Evolutionary conservation across 192 early-diverging fungal genomes (phyloP), one percentile per base, ranked within the genome.

Genomic region (Linnemannia zychae): DNA sequence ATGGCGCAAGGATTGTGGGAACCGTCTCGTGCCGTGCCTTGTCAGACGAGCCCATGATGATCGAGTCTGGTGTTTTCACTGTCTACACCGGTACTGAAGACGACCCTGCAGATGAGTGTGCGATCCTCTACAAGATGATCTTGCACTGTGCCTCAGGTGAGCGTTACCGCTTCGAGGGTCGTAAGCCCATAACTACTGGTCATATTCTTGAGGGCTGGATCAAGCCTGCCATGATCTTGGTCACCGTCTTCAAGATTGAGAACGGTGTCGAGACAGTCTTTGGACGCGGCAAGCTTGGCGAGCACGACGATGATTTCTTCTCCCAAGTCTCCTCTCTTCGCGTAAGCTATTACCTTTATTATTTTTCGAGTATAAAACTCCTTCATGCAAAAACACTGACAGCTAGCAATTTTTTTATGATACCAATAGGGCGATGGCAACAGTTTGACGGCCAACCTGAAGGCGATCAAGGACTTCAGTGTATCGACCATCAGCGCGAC

Each of bases 1-100:
- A 88, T 67, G 57, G 68, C 11, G 87, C 88, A 20, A 52, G 75
- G 4, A 83, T 90, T 63, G 69, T 73, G 24, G 89, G 89, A 46
- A 90, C 89, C 1, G 78, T 90, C 33, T 81, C 83, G 22, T 90
- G 89, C 81, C 80, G 89, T 47, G 89, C 89, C n/a, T 11, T 90
- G 20, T 90, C 89, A 2, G 87, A 84, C 9, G 76, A 90, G 72
- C 89, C 89, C 60, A 82, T 90, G 77, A 80, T 88, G 63, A 77
- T 90, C 18, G 81, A 78, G 60, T 66, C 31, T 15, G 89, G 89
- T 18, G 78, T 79, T 4, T 90, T 90, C 48, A 84, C 79, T n/a
- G 44, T 90, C n/a, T 86, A 78, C 31, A 82, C 79, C 9, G 73
- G 82, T 7, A 49, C 57, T 2, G 80, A 88, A 15, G 78, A 76